These are phyloP conservation scores for Hirsutella thompsonii DNA, from an alignment of 2,329 filamentous ascomycete genomes.

Conservation along the genomic window DNA sequence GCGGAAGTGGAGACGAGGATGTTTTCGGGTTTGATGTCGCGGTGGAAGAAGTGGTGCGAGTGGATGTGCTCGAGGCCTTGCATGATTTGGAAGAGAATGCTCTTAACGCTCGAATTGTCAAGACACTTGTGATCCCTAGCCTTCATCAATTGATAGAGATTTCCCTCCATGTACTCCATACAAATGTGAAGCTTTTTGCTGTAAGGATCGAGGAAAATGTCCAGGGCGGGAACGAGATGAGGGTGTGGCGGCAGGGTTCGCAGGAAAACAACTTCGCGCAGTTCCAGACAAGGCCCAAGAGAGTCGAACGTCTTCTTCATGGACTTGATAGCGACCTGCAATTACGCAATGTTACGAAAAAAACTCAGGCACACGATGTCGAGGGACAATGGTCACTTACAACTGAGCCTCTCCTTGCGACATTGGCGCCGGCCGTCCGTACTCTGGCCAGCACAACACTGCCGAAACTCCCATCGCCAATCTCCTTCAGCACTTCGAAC, in stretches of 20 bases:
- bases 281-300: slow-evolving; percentile 76
- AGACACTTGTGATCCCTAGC: slow-evolving; percentile 88
- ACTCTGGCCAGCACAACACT: slow-evolving; percentile 89
- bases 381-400: slow-evolving; percentile 41
- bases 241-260: slow-evolving; percentile 76
- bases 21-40: slow-evolving; percentile 98
- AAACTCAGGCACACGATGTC: background rate
- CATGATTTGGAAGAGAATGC: slow-evolving; percentile 94
- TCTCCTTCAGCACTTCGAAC: slow-evolving; percentile 95
- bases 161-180: slow-evolving; percentile 99
- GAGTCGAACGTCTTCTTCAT: slow-evolving; percentile 99
- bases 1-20: slow-evolving; percentile 91
- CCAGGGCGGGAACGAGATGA: slow-evolving; percentile 91
- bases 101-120: slow-evolving; percentile 87
- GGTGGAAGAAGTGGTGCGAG: slow-evolving; percentile 93
- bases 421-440: slow-evolving; percentile 74
- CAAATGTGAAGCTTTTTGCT: slow-evolving; percentile 94
- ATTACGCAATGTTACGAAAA: slow-evolving; percentile 1
- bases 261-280: slow-evolving; percentile 94
- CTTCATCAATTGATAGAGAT: slow-evolving; percentile 98
- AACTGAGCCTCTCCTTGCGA: slow-evolving; percentile 83
- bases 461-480: slow-evolving; percentile 97
- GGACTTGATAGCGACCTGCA: slow-evolving; percentile 92
- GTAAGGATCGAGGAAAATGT: slow-evolving; percentile 95
- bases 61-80: slow-evolving; percentile 95